Percentiles rank a stretch among this genome's conserved stretches.
These are phyloP conservation scores for Suillus fuscotomentosus DNA, from an alignment of 768 basidiomycete species.

Conservation along the genomic window DNA sequence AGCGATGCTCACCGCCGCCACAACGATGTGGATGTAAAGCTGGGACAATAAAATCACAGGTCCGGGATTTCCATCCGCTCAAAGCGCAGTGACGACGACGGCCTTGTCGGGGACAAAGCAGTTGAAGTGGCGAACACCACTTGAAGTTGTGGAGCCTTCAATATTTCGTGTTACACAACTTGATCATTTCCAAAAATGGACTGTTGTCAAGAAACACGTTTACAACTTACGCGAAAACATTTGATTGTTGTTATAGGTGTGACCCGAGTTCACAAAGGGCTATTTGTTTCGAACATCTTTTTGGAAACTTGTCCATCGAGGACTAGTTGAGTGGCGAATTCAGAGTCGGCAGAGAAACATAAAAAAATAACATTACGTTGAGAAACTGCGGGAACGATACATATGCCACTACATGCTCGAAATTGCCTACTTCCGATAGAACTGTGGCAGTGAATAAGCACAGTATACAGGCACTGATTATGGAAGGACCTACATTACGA, in stretches of 20 bases:
- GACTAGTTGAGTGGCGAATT: slow-evolving; percentile 11
- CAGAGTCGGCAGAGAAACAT: slow-evolving; percentile 14
- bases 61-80: neutral
- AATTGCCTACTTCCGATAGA: slow-evolving; percentile 70
- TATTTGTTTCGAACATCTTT: neutral
- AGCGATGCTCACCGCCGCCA: slow-evolving; percentile 10
- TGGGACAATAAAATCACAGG: slow-evolving; percentile 10
- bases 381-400: slow-evolving; percentile 17
- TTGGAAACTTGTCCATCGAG: slow-evolving; percentile 4
- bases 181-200: slow-evolving; percentile 13
- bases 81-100: slow-evolving; percentile 4
- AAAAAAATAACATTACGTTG: slow-evolving; percentile 29
- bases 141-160: neutral
- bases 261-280: slow-evolving; percentile 9
- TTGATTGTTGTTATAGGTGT: slow-evolving; percentile 2
- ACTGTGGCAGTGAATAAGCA: slow-evolving; percentile 41
- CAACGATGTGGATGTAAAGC: slow-evolving; percentile 12
- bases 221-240: slow-evolving; percentile 10
- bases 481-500: slow-evolving; percentile 66
- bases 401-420: slow-evolving; percentile 17
- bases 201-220: slow-evolving; percentile 8
- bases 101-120: slow-evolving; percentile 23
- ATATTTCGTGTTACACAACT: neutral
- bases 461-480: slow-evolving; percentile 11
- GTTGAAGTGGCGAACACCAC: slow-evolving; percentile 1